Evolutionary conservation across 2,329 filamentous ascomycete genomes (phyloP), one percentile per base, ranked within the genome.

Genomic region (Lachnellula occidentalis): DNA sequence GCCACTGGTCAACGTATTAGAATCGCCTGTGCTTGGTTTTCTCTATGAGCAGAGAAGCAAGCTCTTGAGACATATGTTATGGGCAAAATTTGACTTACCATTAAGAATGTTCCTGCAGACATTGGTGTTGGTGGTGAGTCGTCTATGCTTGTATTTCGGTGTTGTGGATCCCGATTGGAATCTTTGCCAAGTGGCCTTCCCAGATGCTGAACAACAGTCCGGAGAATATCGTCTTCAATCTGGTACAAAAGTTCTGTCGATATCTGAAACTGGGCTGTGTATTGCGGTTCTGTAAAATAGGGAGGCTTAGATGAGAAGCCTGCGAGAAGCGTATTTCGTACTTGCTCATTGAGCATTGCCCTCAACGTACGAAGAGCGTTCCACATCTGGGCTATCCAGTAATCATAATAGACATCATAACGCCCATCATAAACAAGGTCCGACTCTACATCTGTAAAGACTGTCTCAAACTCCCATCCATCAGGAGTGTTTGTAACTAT

Each of bases 331-430:
- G 53, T 21, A 17, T 48, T 41, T 2, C 61, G 56, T 12, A 65
- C 61, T 9, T 51, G 48, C 27, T 61, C 54, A 24, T 67, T 58
- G 5, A 65, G 42, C 34, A 66, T 54, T 14, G 64, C 59, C 2
- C 64, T 53, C 5, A 55, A 19, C 12, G 52, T 57, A 11, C 64
- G 56, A 8, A 63, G 41, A 2, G 51, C 39, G 48, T 67, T 67
- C 64, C 64, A 67, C 19, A 65, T 58, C 21, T 61, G 56, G 2
- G 60, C 57, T 21, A 63, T 58, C 61, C 61, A 65, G 41, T 55
- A 57, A 42, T 66, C 61, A n/a, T 54, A 49, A 36, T 67, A 65
- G 1, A 64, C 39, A 39, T 67, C 61, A 39, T 67, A 67, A 2
- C 46, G 53, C 11, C 64, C 63, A 24, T 62, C 57, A 34, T 46